These are phyloP conservation scores for Trichophyton verrucosum DNA, from an alignment of 2,329 filamentous ascomycete genomes.

Conservation along the genomic window DNA sequence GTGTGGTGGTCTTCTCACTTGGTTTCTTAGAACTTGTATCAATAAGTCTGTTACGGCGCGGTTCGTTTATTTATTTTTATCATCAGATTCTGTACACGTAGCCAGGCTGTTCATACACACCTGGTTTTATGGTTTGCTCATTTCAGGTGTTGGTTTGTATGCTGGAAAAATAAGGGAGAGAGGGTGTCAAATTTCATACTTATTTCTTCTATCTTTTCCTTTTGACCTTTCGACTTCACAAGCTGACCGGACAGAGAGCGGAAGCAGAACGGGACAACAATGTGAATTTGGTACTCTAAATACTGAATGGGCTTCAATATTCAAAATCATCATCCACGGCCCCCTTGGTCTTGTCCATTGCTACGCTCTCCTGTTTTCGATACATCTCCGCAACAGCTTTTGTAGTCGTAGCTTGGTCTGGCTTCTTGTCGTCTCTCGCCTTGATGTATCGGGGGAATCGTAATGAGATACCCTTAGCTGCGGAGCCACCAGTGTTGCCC, in stretches of 20 bases:
- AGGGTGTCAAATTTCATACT: background rate
- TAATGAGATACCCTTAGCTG: constrained; percentile 68
- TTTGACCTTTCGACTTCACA: background rate
- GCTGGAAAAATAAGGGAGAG: background rate
- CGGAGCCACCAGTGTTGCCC: constrained; percentile 52
- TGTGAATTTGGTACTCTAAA: background rate
- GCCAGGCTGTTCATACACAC: background rate
- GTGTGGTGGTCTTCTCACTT: background rate
- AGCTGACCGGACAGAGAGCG: background rate
- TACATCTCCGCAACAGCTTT: constrained; percentile 95
- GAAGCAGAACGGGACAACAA: background rate
- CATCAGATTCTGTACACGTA: background rate
- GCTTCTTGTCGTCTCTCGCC: constrained; percentile 86
- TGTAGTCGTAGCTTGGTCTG: constrained; percentile 73
- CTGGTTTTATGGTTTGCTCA: background rate
- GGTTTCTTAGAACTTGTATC: background rate
- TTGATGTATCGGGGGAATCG: constrained; percentile 91
- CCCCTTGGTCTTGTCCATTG: constrained; percentile 72
- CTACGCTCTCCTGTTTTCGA: constrained; percentile 78
- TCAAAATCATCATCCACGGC: constrained; percentile 97
- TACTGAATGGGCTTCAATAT: constrained; percentile 46
- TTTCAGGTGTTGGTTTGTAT: background rate
- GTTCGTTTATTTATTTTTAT: background rate
- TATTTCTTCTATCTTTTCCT: background rate
- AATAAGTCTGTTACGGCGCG: background rate